Percentiles rank a stretch among this genome's conserved stretches.
These are phyloP conservation scores for Penicillium salamii DNA, from an alignment of 495 filamentous ascomycete species.

Conservation along the genomic window DNA sequence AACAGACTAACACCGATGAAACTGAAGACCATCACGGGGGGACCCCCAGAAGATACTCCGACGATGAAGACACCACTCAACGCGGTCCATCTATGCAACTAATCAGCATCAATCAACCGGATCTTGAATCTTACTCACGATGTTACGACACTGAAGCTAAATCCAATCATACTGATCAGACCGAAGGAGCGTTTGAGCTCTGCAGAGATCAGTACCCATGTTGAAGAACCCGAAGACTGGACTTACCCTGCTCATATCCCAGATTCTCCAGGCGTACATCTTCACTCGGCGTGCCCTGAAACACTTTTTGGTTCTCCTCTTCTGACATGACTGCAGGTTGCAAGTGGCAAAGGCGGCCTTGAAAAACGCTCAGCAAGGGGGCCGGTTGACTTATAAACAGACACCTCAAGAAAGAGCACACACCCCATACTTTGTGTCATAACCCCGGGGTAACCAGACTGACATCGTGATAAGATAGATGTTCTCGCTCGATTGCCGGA, in stretches of 20 bases:
- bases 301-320: constrained; percentile 19
- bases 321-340: constrained; percentile 15
- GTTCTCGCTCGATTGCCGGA: constrained; percentile 13
- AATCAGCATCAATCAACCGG: background rate
- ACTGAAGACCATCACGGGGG: constrained; percentile 56
- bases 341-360: background rate
- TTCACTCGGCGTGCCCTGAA: constrained; percentile 27
- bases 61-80: constrained; percentile 56
- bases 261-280: constrained; percentile 44
- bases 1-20: constrained; percentile 52
- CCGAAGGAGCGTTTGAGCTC: constrained; percentile 58
- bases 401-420: background rate
- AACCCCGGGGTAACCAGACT: constrained; percentile 10
- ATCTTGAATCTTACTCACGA: constrained; percentile 23
- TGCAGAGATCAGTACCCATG: constrained; percentile 13
- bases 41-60: constrained; percentile 52
- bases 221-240: too few relatives aligned
- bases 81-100: constrained; percentile 48
- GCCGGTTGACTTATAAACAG: constrained; percentile 7
- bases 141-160: constrained; percentile 59
- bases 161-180: constrained; percentile 58
- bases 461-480: constrained; percentile 24
- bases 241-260: constrained; percentile 51
- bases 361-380: background rate
- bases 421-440: constrained; percentile 9